phyloP scores from a whole-genome alignment of 2,329 filamentous ascomycete species.

The Fusarium nanum region DNA sequence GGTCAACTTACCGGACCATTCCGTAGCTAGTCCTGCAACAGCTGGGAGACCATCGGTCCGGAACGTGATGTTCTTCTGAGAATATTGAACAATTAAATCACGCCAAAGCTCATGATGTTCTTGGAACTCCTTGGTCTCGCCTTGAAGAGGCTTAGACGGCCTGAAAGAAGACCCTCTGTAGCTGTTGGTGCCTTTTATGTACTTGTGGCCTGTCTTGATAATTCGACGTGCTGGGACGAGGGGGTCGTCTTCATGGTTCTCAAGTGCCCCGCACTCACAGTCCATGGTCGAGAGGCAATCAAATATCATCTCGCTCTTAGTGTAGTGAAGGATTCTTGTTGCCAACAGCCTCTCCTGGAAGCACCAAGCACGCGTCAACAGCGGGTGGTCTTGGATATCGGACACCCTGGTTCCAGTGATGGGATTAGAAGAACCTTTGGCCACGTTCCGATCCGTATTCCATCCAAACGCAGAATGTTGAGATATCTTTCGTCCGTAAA shows the following conservation, averaged over 20 bases:
- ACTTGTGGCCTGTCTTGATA: slow-evolving; percentile 41
- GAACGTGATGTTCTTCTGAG: slow-evolving; percentile 38
- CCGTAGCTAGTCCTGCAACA: slow-evolving; percentile 40
- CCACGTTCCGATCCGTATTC: background rate
- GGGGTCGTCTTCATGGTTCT: slow-evolving; percentile 28
- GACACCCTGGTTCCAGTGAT: background rate
- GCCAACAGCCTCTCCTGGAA: slow-evolving; percentile 49
- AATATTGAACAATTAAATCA: slow-evolving; percentile 42
- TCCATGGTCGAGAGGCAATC: slow-evolving; percentile 40
- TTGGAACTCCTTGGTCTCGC: slow-evolving; percentile 9
- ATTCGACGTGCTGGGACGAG: slow-evolving; percentile 34
- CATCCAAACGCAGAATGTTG: slow-evolving; percentile 34
- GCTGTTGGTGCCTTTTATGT: slow-evolving; percentile 21
- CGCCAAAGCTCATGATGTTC: slow-evolving; percentile 41
- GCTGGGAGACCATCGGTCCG: slow-evolving; percentile 42
- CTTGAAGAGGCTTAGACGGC: background rate
- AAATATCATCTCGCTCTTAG: slow-evolving; percentile 42
- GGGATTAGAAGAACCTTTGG: slow-evolving; percentile 22
- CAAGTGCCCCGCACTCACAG: slow-evolving; percentile 44
- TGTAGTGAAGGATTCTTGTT: slow-evolving; percentile 47
- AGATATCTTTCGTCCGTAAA: slow-evolving; percentile 26
- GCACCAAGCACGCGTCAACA: slow-evolving; percentile 46
- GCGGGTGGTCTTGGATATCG: slow-evolving; percentile 25
- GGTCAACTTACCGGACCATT: slow-evolving; percentile 28
- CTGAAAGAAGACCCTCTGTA: background rate